Conservation (phyloP, 495 filamentous ascomycete species). For the Delitschia confertaspora region DNA sequence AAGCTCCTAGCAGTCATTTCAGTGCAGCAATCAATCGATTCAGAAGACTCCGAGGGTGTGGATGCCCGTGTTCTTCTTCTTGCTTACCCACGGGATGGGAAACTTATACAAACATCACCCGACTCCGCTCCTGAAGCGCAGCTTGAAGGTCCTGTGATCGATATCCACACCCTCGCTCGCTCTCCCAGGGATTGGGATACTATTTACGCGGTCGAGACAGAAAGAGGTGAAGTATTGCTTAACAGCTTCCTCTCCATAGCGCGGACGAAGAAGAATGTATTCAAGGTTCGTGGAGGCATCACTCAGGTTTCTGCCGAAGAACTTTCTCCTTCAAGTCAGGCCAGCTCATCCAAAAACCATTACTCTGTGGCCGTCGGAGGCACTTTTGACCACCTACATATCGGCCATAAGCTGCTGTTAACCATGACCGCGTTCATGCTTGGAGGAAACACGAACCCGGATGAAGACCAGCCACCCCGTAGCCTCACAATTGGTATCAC, state of each 20-base stretch:
- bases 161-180: conserved; percentile 39
- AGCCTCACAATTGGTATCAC: conserved; percentile 77
- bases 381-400: conserved; percentile 93
- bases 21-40: conserved; percentile 50
- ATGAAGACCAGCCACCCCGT: conserved; percentile 35
- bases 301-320: conserved; percentile 8
- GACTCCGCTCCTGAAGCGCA: conserved; percentile 8
- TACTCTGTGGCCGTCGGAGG: conserved; percentile 73
- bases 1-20: conserved; percentile 61
- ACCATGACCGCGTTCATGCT: conserved; percentile 72
- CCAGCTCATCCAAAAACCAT: conserved; percentile 34
- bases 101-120: conserved; percentile 37
- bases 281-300: conserved; percentile 36
- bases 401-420: conserved; percentile 89
- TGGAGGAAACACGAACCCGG: conserved; percentile 33
- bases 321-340: conserved; percentile 27
- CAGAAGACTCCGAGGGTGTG: conserved; percentile 61
- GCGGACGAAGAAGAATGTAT: conserved; percentile 36
- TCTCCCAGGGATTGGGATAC: conserved; percentile 58
- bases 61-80: conserved; percentile 70
- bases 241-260: conserved; percentile 22
- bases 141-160: conserved; percentile 50
- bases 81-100: conserved; percentile 42
- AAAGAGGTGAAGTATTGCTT: conserved; percentile 44
- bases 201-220: conserved; percentile 57